A percentile compares a stretch with the other conserved stretches of the same genome.
Evolutionary conservation across 192 early-diverging fungal species (phyloP).

Genomic region (Entophlyctis luteolus): DNA sequence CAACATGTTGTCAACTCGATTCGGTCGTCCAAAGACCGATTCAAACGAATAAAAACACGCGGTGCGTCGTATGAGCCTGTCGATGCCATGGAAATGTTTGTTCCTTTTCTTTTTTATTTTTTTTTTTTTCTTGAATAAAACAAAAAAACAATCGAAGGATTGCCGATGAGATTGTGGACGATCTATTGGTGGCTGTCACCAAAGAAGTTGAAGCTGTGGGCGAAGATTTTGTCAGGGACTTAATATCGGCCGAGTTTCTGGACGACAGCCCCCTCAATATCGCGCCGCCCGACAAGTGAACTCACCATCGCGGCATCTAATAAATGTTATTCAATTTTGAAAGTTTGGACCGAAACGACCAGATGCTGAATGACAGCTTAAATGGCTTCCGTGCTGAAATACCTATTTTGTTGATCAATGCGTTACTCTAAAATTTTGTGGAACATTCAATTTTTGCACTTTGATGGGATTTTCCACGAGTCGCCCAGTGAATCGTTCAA

Average conservation of each 20-base stretch:
- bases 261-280: too few species aligned
- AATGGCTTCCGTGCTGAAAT: too few species aligned
- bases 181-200: not conserved
- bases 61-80: not conserved
- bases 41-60: not conserved
- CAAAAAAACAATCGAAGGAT: not conserved
- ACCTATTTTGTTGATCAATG: too few species aligned
- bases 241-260: slow-evolving; percentile 22
- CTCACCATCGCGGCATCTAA: too few species aligned
- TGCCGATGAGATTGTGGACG: not conserved
- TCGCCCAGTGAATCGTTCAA: too few species aligned
- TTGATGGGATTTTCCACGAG: too few species aligned
- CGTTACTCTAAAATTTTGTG: too few species aligned
- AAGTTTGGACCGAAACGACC: too few species aligned
- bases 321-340: too few species aligned
- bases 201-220: not conserved
- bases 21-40: not conserved
- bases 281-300: too few species aligned
- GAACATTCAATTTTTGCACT: too few species aligned
- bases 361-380: too few species aligned
- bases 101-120: not conserved
- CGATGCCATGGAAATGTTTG: not conserved
- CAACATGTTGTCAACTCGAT: not conserved
- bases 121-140: not conserved
- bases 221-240: not conserved